Evolutionary conservation across 805 yeast species (phyloP), one percentile per base, ranked within the genome.

Genomic region (Isabelozyma heimii): DNA sequence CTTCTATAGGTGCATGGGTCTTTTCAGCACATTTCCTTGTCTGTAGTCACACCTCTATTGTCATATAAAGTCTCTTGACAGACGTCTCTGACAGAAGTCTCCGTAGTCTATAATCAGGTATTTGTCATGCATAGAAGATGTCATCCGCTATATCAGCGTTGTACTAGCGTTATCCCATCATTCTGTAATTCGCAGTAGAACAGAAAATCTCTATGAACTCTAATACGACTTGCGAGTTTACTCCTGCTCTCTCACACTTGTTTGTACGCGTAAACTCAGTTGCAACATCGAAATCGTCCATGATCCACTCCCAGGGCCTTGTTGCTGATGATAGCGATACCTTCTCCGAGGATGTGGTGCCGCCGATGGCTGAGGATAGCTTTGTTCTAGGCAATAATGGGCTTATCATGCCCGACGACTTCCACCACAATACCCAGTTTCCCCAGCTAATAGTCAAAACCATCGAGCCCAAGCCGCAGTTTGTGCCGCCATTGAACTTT

Each of bases 401-500:
- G 17, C 20, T 26, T 10, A 13, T 37, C 13, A 40, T 37, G 6
- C 20, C 47, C 9, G 40, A 26, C 4, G 44, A 38, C 6, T 30
- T 10, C 35, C 35, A 30, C 35, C 35, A 30, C 10, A 30, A 30
- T 10, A 10, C 35, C 35, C 43, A 47, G 14, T 44, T 37, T 14
- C 20, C 51, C n/a, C 46, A 47, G 8, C 20, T 48, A 24, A 46
- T 45, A 26, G 44, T 51, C 26, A 43, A 46, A 30, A 47, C 49
- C 17, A 42, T 47, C 13, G 41, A 45, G 27, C 57, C 59, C 14
- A 55, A 53, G 30, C 59, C 59, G 7, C 61, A 55, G 45, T 64
- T 64, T 44, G 95, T 91, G 1, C 99, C 99, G 4, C 99, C 99
- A 0, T 75, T 94, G 56, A 91, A 90, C 66, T 92, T 92, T 60